Evolutionary conservation across 2,329 filamentous ascomycete species (phyloP).

Genomic region (Setomelanomma holmii): DNA sequence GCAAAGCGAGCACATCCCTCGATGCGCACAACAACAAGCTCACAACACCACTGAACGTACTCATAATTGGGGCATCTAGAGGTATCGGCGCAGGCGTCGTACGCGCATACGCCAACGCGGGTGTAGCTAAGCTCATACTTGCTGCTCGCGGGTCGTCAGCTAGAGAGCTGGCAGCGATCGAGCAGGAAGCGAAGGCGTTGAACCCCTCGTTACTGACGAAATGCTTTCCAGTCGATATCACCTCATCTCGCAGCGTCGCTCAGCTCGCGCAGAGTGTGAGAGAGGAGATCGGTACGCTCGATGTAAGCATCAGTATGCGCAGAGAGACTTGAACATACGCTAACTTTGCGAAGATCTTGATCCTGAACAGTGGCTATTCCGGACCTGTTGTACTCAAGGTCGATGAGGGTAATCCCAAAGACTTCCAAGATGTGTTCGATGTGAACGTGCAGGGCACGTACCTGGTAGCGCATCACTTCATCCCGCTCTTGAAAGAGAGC

Average conservation of each 20-base stretch:
- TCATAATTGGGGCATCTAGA: constrained; percentile 42
- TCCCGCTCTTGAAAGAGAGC: constrained; percentile 33
- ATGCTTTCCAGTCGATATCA: constrained; percentile 37
- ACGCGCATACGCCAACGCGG: constrained; percentile 38
- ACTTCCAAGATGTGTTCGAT: constrained; percentile 46
- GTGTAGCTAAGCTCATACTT: constrained; percentile 31
- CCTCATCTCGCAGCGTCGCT: constrained; percentile 31
- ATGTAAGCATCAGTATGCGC: no score
- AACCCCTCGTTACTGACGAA: constrained; percentile 10
- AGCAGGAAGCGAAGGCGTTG: constrained; percentile 11
- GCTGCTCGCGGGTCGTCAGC: constrained; percentile 31
- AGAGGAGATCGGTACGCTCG: constrained; percentile 34
- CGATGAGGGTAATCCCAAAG: constrained; percentile 38
- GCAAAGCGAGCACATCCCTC: constrained; percentile 13
- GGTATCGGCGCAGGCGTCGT: constrained; percentile 43
- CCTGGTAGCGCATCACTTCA: constrained; percentile 45
- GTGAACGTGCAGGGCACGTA: constrained; percentile 50
- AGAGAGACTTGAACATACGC: no score
- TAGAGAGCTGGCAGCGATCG: constrained; percentile 18
- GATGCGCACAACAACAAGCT: constrained; percentile 29
- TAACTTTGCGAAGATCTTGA: no score
- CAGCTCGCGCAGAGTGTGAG: constrained; percentile 28
- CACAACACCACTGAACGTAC: constrained; percentile 28
- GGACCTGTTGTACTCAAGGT: constrained; percentile 45
- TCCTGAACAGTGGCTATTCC: constrained; percentile 49